Evolutionary conservation across 1,284 basidiomycete species (phyloP).

Genomic region (Ganoderma boninense): DNA sequence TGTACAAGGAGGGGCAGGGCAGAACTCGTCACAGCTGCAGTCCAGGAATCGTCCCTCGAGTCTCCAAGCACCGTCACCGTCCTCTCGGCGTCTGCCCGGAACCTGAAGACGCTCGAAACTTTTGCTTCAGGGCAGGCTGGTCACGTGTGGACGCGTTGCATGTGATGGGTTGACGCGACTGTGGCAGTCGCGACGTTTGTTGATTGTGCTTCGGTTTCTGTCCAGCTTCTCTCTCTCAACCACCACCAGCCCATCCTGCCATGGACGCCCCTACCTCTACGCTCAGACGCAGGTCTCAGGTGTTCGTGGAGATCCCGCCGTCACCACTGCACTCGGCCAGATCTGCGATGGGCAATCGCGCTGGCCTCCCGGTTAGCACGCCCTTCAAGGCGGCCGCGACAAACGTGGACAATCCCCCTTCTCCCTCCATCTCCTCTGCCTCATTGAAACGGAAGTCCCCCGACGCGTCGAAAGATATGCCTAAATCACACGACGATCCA

Average conservation of each 20-base stretch:
- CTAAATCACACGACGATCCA: slow-evolving; percentile 21
- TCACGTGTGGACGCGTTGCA: slow-evolving; percentile 40
- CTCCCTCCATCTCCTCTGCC: slow-evolving; percentile 21
- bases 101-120: slow-evolving; percentile 30
- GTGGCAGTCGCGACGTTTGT: slow-evolving; percentile 26
- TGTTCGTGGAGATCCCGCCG: slow-evolving; percentile 67
- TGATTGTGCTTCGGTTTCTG: slow-evolving; percentile 22
- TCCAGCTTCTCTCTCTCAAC: slow-evolving; percentile 29
- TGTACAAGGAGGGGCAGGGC: slow-evolving; percentile 27
- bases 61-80: slow-evolving; percentile 4
- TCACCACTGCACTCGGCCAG: slow-evolving; percentile 46
- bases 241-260: slow-evolving; percentile 31
- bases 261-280: slow-evolving; percentile 37
- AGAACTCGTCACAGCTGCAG: not conserved
- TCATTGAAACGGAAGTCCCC: slow-evolving; percentile 41
- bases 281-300: slow-evolving; percentile 48
- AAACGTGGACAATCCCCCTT: slow-evolving; percentile 32
- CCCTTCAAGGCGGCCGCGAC: slow-evolving; percentile 46
- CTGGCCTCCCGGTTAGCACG: slow-evolving; percentile 55
- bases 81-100: slow-evolving; percentile 7
- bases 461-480: slow-evolving; percentile 25
- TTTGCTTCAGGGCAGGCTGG: slow-evolving; percentile 32
- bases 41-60: slow-evolving; percentile 22
- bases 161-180: slow-evolving; percentile 37
- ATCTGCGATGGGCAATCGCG: slow-evolving; percentile 14